Evolutionary conservation across 2,329 filamentous ascomycete genomes (phyloP), one percentile per base, ranked within the genome.

Genomic region (Lachnellula arida): DNA sequence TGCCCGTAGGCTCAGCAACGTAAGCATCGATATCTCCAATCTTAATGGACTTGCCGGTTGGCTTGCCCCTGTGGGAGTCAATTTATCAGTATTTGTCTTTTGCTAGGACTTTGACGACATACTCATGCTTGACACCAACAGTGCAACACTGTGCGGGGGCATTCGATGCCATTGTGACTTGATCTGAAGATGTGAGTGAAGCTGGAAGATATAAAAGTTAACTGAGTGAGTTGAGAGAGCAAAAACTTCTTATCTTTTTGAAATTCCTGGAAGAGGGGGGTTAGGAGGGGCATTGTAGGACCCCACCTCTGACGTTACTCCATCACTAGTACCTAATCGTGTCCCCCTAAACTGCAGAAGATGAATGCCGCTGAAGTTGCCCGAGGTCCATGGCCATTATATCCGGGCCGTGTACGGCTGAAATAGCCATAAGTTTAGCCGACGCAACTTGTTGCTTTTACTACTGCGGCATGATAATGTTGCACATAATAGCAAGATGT

Each of bases 51-150:
- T 58, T 62, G 19, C 69, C 69, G 22, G 60, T 68, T 53, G 67
- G 59, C 40, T 65, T 50, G 22, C 68, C 68, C 14, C 68, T 70
- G 42, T 19, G 35, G 34, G 2, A 44, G 52, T 55, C 47, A 57
- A 43, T 42, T 15, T 23, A n/a, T n/a, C 32, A 14, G 22, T 54
- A 56, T 55, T 40, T 46, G 32, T 5, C 28, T 48, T 15, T 34
- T 35, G 19, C 9, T 19, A 19, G 28, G 28, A 15, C n/a, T 22
- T 32, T 49, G 22, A 35, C 12, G 11, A 55, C 59, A 32, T 64
- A 70, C 68, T 69, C 63, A 47, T 70, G 68, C 54, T 67, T 70
- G 4, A 70, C 60, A 53, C 69, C 69, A 40, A 67, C 53, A 9
- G 68, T 68, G 59, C 69, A 71, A 54, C 69, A 71, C 46, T 57